A percentile compares a stretch with the other conserved stretches of the same genome.
These are phyloP conservation scores for Puccinia sorghi DNA, from an alignment of 1,284 basidiomycete genomes.

Conservation along the genomic window DNA sequence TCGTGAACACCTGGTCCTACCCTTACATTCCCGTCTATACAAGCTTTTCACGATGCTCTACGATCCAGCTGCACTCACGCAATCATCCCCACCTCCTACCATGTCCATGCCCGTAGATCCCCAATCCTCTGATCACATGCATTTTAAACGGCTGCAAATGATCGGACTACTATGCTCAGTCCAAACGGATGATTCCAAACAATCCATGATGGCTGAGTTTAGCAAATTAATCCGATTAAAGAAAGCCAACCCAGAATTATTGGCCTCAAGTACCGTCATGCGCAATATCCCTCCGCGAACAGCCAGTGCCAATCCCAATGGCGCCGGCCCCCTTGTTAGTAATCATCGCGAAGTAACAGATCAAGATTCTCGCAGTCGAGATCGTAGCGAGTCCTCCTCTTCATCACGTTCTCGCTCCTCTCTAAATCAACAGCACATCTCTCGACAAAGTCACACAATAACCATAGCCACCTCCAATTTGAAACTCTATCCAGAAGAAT, in stretches of 20 bases:
- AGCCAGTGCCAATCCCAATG: conserved; percentile 13
- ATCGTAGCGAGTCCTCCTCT: conserved; percentile 21
- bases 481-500: conserved; percentile 26
- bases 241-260: conserved; percentile 14
- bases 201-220: conserved; percentile 20
- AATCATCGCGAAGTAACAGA: not conserved
- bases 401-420: conserved; percentile 7
- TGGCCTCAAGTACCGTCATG: conserved; percentile 8
- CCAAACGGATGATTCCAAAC: conserved; percentile 22
- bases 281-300: conserved; percentile 5
- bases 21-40: conserved; percentile 25
- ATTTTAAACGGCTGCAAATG: conserved; percentile 45
- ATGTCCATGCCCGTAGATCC: not conserved
- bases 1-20: conserved; percentile 19
- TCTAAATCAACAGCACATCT: not conserved
- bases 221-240: conserved; percentile 33
- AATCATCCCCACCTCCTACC: not conserved
- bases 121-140: conserved; percentile 12
- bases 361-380: not conserved
- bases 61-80: not conserved
- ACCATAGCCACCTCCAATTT: not conserved
- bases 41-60: conserved; percentile 22
- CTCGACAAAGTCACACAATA: conserved; percentile 2
- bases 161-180: conserved; percentile 33
- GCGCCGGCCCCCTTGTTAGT: not conserved